Percentiles rank a stretch among this genome's conserved stretches.
Evolutionary conservation across 1,284 basidiomycete species (phyloP).

Genomic region (Puccinia polysora): DNA sequence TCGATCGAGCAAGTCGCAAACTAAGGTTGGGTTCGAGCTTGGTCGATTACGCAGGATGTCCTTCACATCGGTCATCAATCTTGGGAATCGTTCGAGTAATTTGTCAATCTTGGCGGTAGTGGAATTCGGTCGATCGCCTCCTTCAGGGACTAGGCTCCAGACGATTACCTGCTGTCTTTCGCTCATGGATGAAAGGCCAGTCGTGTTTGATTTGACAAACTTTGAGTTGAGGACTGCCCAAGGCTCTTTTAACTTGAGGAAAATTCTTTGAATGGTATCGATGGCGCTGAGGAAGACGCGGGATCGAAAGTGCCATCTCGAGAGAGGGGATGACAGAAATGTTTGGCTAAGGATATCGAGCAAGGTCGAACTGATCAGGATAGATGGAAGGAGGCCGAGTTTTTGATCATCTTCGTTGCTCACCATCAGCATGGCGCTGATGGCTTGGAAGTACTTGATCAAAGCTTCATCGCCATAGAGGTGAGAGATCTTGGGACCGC

Average conservation of each 20-base stretch:
- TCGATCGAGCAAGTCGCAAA: neutral
- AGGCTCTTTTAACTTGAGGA: neutral
- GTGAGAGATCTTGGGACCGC: slow-evolving; percentile 7
- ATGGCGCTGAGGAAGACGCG: slow-evolving; percentile 1
- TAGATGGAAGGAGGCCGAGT: neutral
- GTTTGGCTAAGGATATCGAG: neutral
- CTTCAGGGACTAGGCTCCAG: neutral
- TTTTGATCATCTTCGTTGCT: neutral
- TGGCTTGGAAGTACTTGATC: slow-evolving; percentile 8
- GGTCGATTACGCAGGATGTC: slow-evolving; percentile 6
- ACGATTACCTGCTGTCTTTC: neutral
- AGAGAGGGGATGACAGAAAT: neutral
- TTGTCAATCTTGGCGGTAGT: neutral
- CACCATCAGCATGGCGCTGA: neutral
- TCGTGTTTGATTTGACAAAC: slow-evolving; percentile 4
- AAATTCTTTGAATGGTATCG: neutral
- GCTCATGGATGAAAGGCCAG: neutral
- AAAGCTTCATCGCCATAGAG: slow-evolving; percentile 30
- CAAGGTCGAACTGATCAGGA: slow-evolving; percentile 24
- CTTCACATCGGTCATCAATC: neutral
- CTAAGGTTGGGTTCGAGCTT: neutral
- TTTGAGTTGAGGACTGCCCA: slow-evolving; percentile 8
- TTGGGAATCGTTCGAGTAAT: neutral
- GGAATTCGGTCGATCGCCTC: neutral
- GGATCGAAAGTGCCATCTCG: slow-evolving; percentile 17